Conservation (phyloP, 108 stramenopile species). For the Nitzschia sp. region DNA sequence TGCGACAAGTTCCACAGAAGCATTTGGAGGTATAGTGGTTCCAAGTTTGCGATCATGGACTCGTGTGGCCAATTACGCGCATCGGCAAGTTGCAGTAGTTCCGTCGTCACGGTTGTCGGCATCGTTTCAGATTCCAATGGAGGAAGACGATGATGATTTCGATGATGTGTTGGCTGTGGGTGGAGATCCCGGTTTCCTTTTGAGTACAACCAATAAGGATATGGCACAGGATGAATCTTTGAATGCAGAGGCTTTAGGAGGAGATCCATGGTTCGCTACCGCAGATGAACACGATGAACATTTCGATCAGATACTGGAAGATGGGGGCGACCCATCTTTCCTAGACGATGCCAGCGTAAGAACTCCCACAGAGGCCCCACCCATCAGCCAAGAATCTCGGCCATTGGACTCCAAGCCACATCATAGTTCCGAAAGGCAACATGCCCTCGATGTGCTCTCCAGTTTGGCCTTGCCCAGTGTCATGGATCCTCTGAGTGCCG, state of each 20-base stretch:
- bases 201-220: background rate
- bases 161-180: constrained; percentile 27
- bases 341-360: background rate
- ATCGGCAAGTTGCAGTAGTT: background rate
- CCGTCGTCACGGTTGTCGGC: background rate
- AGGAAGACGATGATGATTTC: background rate
- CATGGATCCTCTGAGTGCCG: background rate
- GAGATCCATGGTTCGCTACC: constrained; percentile 31
- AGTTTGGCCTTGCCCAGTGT: background rate
- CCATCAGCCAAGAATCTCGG: background rate
- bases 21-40: no score
- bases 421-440: background rate
- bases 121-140: background rate
- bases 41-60: no score
- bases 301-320: background rate
- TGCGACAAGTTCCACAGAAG: no score
- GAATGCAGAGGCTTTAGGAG: constrained; percentile 29
- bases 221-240: constrained; percentile 5
- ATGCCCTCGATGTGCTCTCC: background rate
- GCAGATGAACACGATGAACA: background rate
- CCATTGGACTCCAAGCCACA: background rate
- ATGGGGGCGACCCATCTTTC: constrained; percentile 32
- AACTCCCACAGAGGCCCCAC: background rate
- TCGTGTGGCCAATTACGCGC: background rate
- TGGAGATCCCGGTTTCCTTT: constrained; percentile 30